Evolutionary conservation across 805 yeast genomes (phyloP).

Genomic region (Wickerhamiella spandovensis): DNA sequence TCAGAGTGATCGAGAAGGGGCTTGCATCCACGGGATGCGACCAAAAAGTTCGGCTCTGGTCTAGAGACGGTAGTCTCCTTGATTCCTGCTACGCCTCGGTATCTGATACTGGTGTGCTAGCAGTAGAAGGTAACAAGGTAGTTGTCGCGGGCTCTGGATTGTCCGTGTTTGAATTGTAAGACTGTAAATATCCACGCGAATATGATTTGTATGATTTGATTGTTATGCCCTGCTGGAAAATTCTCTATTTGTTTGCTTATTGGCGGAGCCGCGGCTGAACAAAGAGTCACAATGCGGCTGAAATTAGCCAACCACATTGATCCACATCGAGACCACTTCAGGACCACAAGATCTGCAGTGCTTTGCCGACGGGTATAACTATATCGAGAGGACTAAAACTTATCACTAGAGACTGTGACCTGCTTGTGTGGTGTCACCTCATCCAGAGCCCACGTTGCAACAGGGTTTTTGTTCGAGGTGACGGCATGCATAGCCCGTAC

Average conservation of each 20-base stretch:
- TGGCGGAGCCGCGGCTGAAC: too few relatives aligned
- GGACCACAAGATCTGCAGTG: too few relatives aligned
- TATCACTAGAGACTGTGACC: background rate
- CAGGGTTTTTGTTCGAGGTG: background rate
- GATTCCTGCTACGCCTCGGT: slow-evolving; percentile 56
- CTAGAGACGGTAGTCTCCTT: slow-evolving; percentile 22
- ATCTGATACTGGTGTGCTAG: slow-evolving; percentile 81
- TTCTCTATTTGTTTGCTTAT: too few relatives aligned
- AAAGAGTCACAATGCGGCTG: too few relatives aligned
- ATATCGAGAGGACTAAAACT: too few relatives aligned
- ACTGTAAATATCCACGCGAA: background rate
- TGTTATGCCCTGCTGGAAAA: too few relatives aligned
- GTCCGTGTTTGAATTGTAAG: slow-evolving; percentile 5
- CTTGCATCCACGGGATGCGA: slow-evolving; percentile 65
- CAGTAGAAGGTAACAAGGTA: background rate
- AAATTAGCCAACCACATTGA: too few relatives aligned
- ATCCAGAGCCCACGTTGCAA: background rate
- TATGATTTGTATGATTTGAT: too few relatives aligned
- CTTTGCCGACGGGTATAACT: too few relatives aligned
- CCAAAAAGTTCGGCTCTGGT: slow-evolving; percentile 63
- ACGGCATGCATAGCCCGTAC: background rate
- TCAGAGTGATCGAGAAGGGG: slow-evolving; percentile 25
- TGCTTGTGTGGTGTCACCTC: background rate
- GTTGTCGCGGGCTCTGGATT: slow-evolving; percentile 14
- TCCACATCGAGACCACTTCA: too few relatives aligned